These are phyloP conservation scores for Fusarium sp. DNA, from an alignment of 2,329 filamentous ascomycete species.

Conservation along the genomic window DNA sequence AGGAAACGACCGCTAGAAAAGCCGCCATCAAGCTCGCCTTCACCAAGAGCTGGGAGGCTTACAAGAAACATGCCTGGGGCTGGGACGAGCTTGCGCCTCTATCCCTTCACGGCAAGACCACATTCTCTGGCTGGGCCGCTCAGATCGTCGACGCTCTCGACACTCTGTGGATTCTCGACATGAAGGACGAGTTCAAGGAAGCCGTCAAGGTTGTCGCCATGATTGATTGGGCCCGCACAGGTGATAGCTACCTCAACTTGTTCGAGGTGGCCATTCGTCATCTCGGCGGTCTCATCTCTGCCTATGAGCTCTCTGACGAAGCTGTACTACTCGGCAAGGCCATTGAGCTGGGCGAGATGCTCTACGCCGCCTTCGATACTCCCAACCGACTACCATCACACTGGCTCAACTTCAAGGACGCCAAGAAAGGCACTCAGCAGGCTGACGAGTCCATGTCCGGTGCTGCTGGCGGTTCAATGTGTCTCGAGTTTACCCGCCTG, in stretches of 20 bases:
- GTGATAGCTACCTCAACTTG: constrained; percentile 60
- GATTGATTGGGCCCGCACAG: constrained; percentile 66
- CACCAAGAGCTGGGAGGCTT: constrained; percentile 61
- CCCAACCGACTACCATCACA: constrained; percentile 63
- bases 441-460: constrained; percentile 54
- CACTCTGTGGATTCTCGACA: constrained; percentile 68
- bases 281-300: constrained; percentile 62
- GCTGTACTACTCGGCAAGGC: constrained; percentile 61
- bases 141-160: constrained; percentile 70
- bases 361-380: constrained; percentile 65
- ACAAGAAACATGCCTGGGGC: constrained; percentile 66
- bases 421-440: constrained; percentile 52
- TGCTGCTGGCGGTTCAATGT: constrained; percentile 71
- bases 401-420: constrained; percentile 57
- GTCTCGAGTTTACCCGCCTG: constrained; percentile 79
- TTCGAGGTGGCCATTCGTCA: constrained; percentile 72
- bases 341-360: constrained; percentile 63
- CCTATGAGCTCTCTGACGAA: constrained; percentile 63
- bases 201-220: constrained; percentile 60
- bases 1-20: constrained; percentile 50
- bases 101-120: constrained; percentile 58
- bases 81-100: constrained; percentile 66
- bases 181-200: constrained; percentile 65
- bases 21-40: constrained; percentile 55
- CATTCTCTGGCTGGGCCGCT: constrained; percentile 66